Evolutionary conservation across 345 rosid genomes (phyloP), one percentile per base, ranked within the genome.

Genomic region (Brassica rapa): DNA sequence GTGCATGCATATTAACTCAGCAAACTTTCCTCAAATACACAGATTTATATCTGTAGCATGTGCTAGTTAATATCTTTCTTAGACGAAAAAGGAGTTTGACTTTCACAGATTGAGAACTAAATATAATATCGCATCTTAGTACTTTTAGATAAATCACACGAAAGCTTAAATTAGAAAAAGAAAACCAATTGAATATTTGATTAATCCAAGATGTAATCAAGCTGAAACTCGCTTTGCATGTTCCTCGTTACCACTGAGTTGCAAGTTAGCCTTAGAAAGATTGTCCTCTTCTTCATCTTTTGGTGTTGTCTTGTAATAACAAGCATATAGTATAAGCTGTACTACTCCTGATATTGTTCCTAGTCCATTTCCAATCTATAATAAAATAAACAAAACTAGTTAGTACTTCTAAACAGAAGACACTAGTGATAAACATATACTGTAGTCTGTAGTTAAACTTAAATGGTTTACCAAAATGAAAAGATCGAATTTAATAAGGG

Each of bases 351-450:
- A 71, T 1, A 89, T 0, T 27, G 89, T 62, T 16, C 96, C 96
- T 3, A 88, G 77, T 5, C 90, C 91, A 74, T 93, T 93, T 73
- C 94, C 90, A 72, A 82, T 72, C 94, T 93, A 21, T 21, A 4
- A 64, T 33, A 21, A 32, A 30, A 29, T 6, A 25, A 51, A 62
- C 71, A 55, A 64, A 74, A 60, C 4, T 19, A 32, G 15, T 59
- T 43, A 55, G 6, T 43, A 19, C 33, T 61, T 5, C 8, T 60
- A 61, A 5, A 63, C 29, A 39, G 4, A 62, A 60, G 9, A 10
- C 27, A 49, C 16, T 51, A 24, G 19, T 14, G 21, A 14, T 2
- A 25, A 69, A 37, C 53, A 21, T 8, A 41, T 32, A 19, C 21
- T 19, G 21, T 19, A 19, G 21, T 19, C 21, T 19, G 21, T 19